Percentiles rank a stretch among this genome's conserved stretches.
These are phyloP conservation scores for Camellia granthamiana DNA, from an alignment of 148 eudicot species.

Conservation along the genomic window DNA sequence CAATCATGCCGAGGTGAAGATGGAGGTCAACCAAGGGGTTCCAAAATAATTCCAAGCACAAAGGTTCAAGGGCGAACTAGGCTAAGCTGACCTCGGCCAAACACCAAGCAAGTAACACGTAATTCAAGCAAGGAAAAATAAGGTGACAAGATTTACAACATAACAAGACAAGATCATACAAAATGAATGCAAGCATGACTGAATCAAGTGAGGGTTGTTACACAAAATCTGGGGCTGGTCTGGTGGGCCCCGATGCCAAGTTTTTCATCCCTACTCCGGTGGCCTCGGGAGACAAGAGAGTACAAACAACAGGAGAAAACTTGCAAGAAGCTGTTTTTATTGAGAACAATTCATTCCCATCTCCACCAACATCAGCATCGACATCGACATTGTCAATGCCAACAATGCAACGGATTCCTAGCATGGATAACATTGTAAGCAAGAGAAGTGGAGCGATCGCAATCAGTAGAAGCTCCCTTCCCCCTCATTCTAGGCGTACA, in stretches of 20 bases:
- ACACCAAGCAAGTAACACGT: too few species aligned
- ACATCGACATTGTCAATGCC: conserved; percentile 14
- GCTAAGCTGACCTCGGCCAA: too few species aligned
- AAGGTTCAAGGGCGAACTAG: too few species aligned
- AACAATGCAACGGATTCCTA: conserved; percentile 47
- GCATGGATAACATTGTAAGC: conserved; percentile 51
- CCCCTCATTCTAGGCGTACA: conserved; percentile 46
- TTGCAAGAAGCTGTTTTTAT: conserved; percentile 20
- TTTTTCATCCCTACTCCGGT: conserved; percentile 58
- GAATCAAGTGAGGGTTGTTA: too few species aligned
- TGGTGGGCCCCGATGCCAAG: conserved; percentile 29
- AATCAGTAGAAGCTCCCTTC: conserved; percentile 21
- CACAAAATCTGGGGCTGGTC: conserved; percentile 37
- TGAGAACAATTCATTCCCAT: conserved; percentile 22
- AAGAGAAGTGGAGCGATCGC: conserved; percentile 9
- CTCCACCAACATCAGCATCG: conserved; percentile 21
- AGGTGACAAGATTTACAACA: too few species aligned
- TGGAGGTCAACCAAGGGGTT: too few species aligned
- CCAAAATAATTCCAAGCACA: too few species aligned
- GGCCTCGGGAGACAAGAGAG: conserved; percentile 26
- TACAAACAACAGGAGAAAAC: conserved; percentile 17
- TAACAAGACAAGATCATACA: too few species aligned
- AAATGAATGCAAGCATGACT: too few species aligned
- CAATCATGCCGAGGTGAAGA: too few species aligned
- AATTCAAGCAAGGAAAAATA: too few species aligned